Conservation (phyloP, 345 rosid species). For the Reutealis trisperma region DNA sequence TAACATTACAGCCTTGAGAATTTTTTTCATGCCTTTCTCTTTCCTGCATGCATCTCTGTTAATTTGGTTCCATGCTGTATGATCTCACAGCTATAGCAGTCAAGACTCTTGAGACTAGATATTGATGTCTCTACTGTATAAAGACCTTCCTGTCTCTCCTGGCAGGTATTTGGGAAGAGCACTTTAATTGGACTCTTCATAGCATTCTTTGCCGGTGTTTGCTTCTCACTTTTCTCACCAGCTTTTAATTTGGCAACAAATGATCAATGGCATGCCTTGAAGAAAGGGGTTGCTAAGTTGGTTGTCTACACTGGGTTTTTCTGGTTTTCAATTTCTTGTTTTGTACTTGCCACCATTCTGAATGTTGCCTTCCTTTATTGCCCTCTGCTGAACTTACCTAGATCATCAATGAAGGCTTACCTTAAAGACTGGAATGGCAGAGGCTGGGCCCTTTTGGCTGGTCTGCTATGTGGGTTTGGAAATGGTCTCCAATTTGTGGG, state of each 20-base stretch:
- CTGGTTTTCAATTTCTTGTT: slow-evolving; percentile 73
- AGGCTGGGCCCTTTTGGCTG: slow-evolving; percentile 82
- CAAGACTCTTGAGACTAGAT: background rate
- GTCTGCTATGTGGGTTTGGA: slow-evolving; percentile 78
- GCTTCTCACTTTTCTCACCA: slow-evolving; percentile 87
- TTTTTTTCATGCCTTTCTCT: background rate
- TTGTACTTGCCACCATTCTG: slow-evolving; percentile 52
- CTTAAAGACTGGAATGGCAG: slow-evolving; percentile 73
- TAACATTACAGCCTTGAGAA: background rate
- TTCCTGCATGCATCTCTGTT: background rate
- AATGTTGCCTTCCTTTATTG: slow-evolving; percentile 62
- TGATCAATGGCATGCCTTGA: slow-evolving; percentile 78
- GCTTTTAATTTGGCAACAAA: slow-evolving; percentile 87
- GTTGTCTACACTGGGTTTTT: slow-evolving; percentile 74
- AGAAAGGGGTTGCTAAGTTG: slow-evolving; percentile 67
- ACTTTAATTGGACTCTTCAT: slow-evolving; percentile 53
- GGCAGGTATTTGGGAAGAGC: slow-evolving; percentile 75
- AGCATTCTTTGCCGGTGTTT: slow-evolving; percentile 71
- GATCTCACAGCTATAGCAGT: background rate
- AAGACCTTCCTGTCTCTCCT: background rate
- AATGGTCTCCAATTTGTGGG: slow-evolving; percentile 89
- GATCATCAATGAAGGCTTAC: slow-evolving; percentile 67
- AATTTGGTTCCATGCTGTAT: background rate
- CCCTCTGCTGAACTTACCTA: slow-evolving; percentile 59
- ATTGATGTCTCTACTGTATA: background rate